Percentiles rank a stretch among this genome's conserved stretches.
Conservation (phyloP, 2,329 filamentous ascomycete genomes). For the Rugonectria rugulosa region DNA sequence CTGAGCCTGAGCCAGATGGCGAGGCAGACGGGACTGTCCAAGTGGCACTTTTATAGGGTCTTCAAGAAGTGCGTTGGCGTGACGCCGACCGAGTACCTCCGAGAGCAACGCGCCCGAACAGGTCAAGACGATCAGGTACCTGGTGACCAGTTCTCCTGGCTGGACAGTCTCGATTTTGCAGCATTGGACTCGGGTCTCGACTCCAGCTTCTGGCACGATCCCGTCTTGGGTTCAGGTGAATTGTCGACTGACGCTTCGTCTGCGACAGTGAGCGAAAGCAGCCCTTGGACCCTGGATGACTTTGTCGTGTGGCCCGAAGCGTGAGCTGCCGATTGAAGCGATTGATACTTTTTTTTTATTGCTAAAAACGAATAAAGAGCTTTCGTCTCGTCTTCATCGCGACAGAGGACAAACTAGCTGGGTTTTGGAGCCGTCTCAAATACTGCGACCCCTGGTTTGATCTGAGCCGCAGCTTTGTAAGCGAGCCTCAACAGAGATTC, state of each 20-base stretch:
- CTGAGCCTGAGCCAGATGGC: conserved; percentile 57
- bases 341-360: not conserved
- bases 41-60: conserved; percentile 65
- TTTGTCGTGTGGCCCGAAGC: conserved; percentile 32
- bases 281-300: conserved; percentile 35
- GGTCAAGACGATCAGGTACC: not conserved
- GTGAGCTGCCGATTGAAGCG: not conserved
- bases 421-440: conserved; percentile 39
- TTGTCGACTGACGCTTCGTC: conserved; percentile 18
- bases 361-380: not conserved
- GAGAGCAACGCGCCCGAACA: conserved; percentile 25
- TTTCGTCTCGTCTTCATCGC: not conserved
- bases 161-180: conserved; percentile 21
- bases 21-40: conserved; percentile 58
- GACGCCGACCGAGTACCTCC: conserved; percentile 51
- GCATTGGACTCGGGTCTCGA: conserved; percentile 19
- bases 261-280: conserved; percentile 16
- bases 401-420: conserved; percentile 17
- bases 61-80: conserved; percentile 63
- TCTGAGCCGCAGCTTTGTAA: conserved; percentile 24
- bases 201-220: conserved; percentile 29
- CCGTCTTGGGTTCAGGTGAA: conserved; percentile 12
- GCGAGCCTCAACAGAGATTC: conserved; percentile 30
- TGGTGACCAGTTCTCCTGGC: conserved; percentile 18
- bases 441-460: conserved; percentile 27